Conservation (phyloP, 805 yeast species). For the Hyphopichia homilentoma region DNA sequence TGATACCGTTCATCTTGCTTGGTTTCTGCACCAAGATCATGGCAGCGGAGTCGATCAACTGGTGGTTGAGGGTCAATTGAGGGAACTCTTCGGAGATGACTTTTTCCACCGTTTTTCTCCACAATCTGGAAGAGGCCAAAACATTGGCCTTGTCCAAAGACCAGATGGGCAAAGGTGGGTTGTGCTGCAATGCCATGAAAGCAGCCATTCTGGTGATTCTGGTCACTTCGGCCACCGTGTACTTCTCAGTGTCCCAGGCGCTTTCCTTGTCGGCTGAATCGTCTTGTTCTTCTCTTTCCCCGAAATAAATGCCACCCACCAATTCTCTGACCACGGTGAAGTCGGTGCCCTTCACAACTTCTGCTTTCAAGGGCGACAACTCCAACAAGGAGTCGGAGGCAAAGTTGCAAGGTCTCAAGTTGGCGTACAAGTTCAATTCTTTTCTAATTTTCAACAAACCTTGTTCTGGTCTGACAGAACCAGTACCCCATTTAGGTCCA, state of each 20-base stretch:
- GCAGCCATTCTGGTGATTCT: constrained; percentile 99
- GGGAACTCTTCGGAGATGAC: constrained; percentile 90
- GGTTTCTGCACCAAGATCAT: constrained; percentile 95
- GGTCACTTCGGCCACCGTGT: constrained; percentile 87
- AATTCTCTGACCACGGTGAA: constrained; percentile 93
- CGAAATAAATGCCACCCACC: constrained; percentile 97
- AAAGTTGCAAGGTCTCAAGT: constrained; percentile 94
- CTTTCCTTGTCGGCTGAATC: constrained; percentile 59
- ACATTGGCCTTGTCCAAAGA: constrained; percentile 97
- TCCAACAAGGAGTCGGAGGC: constrained; percentile 79
- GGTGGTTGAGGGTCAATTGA: constrained; percentile 80
- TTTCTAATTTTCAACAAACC: constrained; percentile 92
- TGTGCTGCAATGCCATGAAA: constrained; percentile 85
- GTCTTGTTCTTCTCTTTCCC: constrained; percentile 90
- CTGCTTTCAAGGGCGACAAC: constrained; percentile 82
- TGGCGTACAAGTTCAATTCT: constrained; percentile 91
- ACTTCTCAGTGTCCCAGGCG: constrained; percentile 93
- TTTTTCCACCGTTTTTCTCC: constrained; percentile 91
- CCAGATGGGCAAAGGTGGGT: constrained; percentile 95
- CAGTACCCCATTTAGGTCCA: constrained; percentile 99
- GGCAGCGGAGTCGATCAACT: constrained; percentile 97
- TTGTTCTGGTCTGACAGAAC: constrained; percentile 94
- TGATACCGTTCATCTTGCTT: constrained; percentile 84
- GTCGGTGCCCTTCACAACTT: constrained; percentile 85
- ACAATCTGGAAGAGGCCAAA: constrained; percentile 89